Evolutionary conservation across 2,329 filamentous ascomycete genomes (phyloP).

Genomic region (Ophiocordyceps camponoti-leonardi): DNA sequence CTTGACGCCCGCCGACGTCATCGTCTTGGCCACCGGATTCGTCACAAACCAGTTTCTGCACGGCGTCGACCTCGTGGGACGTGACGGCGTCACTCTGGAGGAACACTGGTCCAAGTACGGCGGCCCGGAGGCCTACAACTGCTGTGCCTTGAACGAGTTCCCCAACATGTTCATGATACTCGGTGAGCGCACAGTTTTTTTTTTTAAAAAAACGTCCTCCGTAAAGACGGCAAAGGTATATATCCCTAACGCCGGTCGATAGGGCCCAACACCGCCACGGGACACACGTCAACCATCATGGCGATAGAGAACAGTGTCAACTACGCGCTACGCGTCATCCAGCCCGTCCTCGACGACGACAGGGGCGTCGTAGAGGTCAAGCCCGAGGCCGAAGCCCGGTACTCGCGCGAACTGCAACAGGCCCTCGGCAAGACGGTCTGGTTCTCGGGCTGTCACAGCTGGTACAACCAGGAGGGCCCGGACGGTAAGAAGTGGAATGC

Average conservation of each 20-base stretch:
- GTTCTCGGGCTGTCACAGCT: slow-evolving; percentile 16
- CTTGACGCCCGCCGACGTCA: slow-evolving; percentile 35
- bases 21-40: slow-evolving; percentile 46
- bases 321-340: slow-evolving; percentile 40
- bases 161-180: slow-evolving; percentile 50
- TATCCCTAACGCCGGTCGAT: not conserved
- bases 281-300: slow-evolving; percentile 42
- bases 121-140: slow-evolving; percentile 45
- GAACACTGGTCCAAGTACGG: slow-evolving; percentile 40
- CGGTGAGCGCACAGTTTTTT: no score
- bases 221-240: no score
- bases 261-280: slow-evolving; percentile 44
- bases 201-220: no score
- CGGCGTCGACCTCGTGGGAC: slow-evolving; percentile 33
- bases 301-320: slow-evolving; percentile 44
- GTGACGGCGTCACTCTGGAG: slow-evolving; percentile 28
- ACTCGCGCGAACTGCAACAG: slow-evolving; percentile 14
- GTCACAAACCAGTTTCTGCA: slow-evolving; percentile 35
- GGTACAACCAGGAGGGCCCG: slow-evolving; percentile 14
- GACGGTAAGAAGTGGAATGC: slow-evolving; percentile 15
- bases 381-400: slow-evolving; percentile 15
- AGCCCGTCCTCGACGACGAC: slow-evolving; percentile 21
- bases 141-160: slow-evolving; percentile 38
- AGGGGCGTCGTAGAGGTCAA: slow-evolving; percentile 15
- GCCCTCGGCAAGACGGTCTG: slow-evolving; percentile 17